Percentiles rank a stretch among this genome's conserved stretches.
These are phyloP conservation scores for Solanum peruvianum DNA, from an alignment of 257 asterid genomes.

Conservation along the genomic window DNA sequence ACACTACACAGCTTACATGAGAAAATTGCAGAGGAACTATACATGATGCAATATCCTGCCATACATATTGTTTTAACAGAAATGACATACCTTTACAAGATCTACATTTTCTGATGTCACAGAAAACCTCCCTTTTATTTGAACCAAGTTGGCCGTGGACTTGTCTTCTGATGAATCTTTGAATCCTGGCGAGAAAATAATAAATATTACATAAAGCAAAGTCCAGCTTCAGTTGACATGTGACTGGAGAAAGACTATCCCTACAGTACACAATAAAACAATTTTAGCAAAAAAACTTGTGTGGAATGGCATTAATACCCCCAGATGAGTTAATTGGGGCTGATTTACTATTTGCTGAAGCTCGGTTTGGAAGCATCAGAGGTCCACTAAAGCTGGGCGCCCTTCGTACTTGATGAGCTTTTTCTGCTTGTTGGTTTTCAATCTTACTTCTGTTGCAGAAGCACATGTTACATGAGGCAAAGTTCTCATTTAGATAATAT, in stretches of 20 bases:
- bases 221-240: not conserved
- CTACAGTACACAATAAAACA: not conserved
- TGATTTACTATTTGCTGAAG: slow-evolving; percentile 96
- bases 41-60: slow-evolving; percentile 61
- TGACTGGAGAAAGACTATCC: not conserved
- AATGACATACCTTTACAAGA: slow-evolving; percentile 68
- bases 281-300: not conserved
- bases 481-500: not conserved
- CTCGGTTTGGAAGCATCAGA: slow-evolving; percentile 84
- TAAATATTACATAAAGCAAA: not conserved
- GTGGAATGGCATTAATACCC: slow-evolving; percentile 25
- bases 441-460: slow-evolving; percentile 47
- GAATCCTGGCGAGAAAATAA: slow-evolving; percentile 26
- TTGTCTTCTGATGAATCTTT: slow-evolving; percentile 82
- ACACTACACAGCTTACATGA: slow-evolving; percentile 35
- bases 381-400: slow-evolving; percentile 98
- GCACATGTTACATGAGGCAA: not conserved
- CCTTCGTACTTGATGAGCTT: slow-evolving; percentile 49
- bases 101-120: slow-evolving; percentile 98
- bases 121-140: slow-evolving; percentile 96
- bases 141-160: slow-evolving; percentile 76
- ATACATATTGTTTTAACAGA: slow-evolving; percentile 5
- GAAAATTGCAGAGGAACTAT: slow-evolving; percentile 56
- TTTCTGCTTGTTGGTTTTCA: slow-evolving; percentile 56
- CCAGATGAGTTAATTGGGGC: slow-evolving; percentile 97